A percentile compares a stretch with the other conserved stretches of the same genome.
phyloP scores from a whole-genome alignment of 257 asterid species.

The Parsonsia alboflavescens region DNA sequence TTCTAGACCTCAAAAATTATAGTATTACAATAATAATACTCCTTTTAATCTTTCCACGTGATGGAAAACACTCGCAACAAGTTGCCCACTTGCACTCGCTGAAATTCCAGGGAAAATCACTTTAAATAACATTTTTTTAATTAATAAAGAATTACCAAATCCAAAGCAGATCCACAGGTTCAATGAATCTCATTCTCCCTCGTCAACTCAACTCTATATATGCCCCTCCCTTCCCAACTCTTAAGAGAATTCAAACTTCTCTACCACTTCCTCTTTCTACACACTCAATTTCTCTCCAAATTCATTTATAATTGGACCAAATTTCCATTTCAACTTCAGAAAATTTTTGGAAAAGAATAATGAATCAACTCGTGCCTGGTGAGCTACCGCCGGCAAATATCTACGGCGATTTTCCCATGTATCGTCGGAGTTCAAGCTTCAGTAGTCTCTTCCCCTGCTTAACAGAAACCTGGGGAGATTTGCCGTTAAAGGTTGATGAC shows the following conservation, averaged over 20 bases:
- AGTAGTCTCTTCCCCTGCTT: constrained; percentile 55
- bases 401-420: constrained; percentile 25
- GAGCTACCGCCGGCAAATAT: constrained; percentile 28
- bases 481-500: constrained; percentile 81
- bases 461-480: constrained; percentile 77
- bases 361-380: constrained; percentile 33
- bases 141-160: constrained; percentile 7
- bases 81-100: constrained; percentile 48
- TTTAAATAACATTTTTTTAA: background rate
- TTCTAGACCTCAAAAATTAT: background rate
- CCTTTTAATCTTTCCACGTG: constrained; percentile 37
- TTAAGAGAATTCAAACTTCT: constrained; percentile 21
- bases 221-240: background rate
- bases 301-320: background rate
- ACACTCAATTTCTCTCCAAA: background rate
- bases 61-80: constrained; percentile 22
- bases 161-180: constrained; percentile 14
- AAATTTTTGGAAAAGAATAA: background rate
- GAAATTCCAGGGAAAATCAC: constrained; percentile 36
- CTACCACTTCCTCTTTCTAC: background rate
- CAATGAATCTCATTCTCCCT: constrained; percentile 20
- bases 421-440: constrained; percentile 60
- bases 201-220: constrained; percentile 33
- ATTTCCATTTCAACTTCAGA: background rate
- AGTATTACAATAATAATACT: no score